Conservation (phyloP, 1,284 basidiomycete species). For the Leucoagaricus sp. region DNA sequence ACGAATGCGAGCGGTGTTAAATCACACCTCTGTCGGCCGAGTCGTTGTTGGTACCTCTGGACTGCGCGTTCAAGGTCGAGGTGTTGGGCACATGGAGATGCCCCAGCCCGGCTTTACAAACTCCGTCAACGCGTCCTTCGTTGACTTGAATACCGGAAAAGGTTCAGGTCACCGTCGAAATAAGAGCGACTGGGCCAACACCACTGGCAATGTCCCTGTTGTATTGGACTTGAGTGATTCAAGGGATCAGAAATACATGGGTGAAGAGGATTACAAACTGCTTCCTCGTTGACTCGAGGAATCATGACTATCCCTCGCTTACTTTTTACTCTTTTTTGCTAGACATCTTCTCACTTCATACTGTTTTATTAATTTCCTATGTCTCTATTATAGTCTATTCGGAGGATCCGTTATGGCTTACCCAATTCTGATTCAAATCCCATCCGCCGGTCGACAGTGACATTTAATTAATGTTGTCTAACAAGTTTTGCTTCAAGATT, state of each 20-base stretch:
- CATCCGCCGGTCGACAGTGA: no score
- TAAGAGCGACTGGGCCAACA: neutral
- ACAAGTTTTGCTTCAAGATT: no score
- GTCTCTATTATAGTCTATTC: no score
- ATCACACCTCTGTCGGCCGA: slow-evolving; percentile 19
- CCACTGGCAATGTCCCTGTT: neutral
- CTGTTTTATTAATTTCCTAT: no score
- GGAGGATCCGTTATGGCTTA: no score
- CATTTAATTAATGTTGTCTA: no score
- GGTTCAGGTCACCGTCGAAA: neutral
- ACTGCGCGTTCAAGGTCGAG: neutral
- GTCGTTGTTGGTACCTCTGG: slow-evolving; percentile 19
- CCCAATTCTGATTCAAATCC: no score
- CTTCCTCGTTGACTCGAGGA: neutral
- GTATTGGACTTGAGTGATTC: neutral
- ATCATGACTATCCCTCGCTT: no score
- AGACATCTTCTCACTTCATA: no score
- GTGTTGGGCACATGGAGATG: neutral
- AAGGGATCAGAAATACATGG: neutral
- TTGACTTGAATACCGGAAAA: neutral
- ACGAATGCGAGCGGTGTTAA: slow-evolving; percentile 16
- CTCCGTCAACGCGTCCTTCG: neutral
- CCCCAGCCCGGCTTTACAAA: neutral
- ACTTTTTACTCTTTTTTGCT: no score
- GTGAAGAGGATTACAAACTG: slow-evolving; percentile 1